Base-by-base conservation (phyloP, 768 basidiomycete genomes). In the Trametes gibbosa region DNA sequence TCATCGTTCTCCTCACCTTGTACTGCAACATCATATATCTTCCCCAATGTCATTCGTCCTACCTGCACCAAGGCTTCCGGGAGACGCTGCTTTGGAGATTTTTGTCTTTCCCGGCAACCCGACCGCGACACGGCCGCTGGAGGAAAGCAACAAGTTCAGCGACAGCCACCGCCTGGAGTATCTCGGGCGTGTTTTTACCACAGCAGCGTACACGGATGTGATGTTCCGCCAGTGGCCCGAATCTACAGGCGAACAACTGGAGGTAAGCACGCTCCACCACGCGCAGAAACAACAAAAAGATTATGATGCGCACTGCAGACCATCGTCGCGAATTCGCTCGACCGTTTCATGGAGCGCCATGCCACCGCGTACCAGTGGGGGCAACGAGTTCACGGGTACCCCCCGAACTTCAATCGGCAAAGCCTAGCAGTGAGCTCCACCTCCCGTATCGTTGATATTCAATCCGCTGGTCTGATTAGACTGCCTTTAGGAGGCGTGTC, bases 31-130 rank as follows among this genome's bases (percentile, higher is more conserved):
- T 32, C 29, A 12, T 10, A 7, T 21, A 35, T 29, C 39, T n/a
- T 21, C 16, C 41, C n/a, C n/a, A n/a, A 42, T 41, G 19, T 5
- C 17, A 23, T 7, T 39, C 23, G 25, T 52, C 3, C 61, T 55
- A 9, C 45, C 56, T 29, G 60, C 60, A 5, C 61, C 56, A 1
- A 1, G 1, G 12, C 61, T 62, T 24, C 35, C 45, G 1, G 50
- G 42, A 5, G 56, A 57, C 1, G 52, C 51, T 13, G 27, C 39
- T 17, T 40, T 62, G 13, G 46, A 51, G 10, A 35, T 58, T 5
- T 62, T 62, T 52, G 51, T 50, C 5, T 56, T 53, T 34, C 55
- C 55, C 2, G 39, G 29, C 25, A 50, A 41, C 45, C 46, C 14
- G 1, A 17, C 50, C 24, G 34, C 25, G 10, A 14, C n/a, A 10